Conservation (phyloP, 2,329 filamentous ascomycete genomes). For the Thielaviopsis ethacetica region DNA sequence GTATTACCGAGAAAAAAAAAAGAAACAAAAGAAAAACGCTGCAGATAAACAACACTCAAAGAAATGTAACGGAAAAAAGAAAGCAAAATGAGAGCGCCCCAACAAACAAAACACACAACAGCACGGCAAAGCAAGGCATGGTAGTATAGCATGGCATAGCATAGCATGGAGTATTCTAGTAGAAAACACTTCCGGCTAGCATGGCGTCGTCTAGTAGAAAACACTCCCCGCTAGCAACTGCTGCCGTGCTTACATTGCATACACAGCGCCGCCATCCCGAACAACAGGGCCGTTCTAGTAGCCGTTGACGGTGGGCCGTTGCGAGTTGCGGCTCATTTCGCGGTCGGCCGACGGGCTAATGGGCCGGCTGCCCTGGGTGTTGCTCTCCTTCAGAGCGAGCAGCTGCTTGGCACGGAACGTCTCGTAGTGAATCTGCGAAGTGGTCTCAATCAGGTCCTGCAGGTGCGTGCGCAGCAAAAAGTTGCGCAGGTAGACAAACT, state of each 20-base stretch:
- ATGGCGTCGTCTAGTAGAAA: too few species aligned
- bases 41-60: slow-evolving; percentile 11
- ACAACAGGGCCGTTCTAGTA: slow-evolving; percentile 43
- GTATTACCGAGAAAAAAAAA: slow-evolving; percentile 5
- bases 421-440: slow-evolving; percentile 99
- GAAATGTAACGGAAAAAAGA: slow-evolving; percentile 5
- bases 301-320: slow-evolving; percentile 97
- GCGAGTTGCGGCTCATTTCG: slow-evolving; percentile 90
- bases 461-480: slow-evolving; percentile 97
- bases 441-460: slow-evolving; percentile 97
- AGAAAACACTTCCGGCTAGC: background rate
- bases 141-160: background rate
- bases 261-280: slow-evolving; percentile 3
- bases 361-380: slow-evolving; percentile 70
- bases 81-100: background rate
- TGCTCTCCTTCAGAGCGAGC: slow-evolving; percentile 94
- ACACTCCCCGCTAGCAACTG: too few species aligned
- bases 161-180: too few species aligned
- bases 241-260: background rate
- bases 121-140: background rate
- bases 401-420: slow-evolving; percentile 99
- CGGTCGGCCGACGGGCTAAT: slow-evolving; percentile 92
- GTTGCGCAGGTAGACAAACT: slow-evolving; percentile 96
- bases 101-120: slow-evolving; percentile 6
- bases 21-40: slow-evolving; percentile 8